Evolutionary conservation across 495 filamentous ascomycete species (phyloP).

Genomic region (Trichoderma virens): DNA sequence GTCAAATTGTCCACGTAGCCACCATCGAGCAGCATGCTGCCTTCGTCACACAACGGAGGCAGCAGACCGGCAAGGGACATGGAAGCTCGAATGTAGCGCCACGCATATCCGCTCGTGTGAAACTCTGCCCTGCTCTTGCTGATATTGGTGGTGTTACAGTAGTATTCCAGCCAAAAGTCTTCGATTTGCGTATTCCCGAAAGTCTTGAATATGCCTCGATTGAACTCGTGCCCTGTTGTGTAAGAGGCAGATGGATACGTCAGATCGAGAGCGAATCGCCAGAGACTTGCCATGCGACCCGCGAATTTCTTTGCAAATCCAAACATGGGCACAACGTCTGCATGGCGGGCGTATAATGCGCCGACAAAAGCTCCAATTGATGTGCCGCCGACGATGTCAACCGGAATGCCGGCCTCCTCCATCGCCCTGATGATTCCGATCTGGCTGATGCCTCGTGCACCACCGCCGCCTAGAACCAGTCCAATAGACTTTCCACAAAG

Average conservation of each 20-base stretch:
- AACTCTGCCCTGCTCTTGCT: constrained; percentile 80
- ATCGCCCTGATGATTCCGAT: constrained; percentile 90
- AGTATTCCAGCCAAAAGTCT: constrained; percentile 98
- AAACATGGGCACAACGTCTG: constrained; percentile 94
- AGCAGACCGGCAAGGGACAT: constrained; percentile 93
- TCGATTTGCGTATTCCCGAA: constrained; percentile 96
- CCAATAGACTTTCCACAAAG: constrained; percentile 93
- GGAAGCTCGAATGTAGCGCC: constrained; percentile 90
- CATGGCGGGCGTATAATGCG: constrained; percentile 89
- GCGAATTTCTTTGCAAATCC: constrained; percentile 95
- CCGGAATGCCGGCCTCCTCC: constrained; percentile 92
- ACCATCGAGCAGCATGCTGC: constrained; percentile 90
- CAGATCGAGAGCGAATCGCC: constrained; percentile 90
- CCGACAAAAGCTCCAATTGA: constrained; percentile 98
- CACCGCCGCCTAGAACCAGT: constrained; percentile 87
- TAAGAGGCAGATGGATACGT: constrained; percentile 94
- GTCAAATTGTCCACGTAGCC: constrained; percentile 97
- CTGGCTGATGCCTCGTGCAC: constrained; percentile 84
- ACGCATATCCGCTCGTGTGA: constrained; percentile 91
- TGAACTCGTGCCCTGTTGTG: constrained; percentile 98
- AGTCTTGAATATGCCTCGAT: constrained; percentile 97
- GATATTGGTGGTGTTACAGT: constrained; percentile 99
- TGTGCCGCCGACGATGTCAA: constrained; percentile 92
- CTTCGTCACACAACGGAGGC: constrained; percentile 92
- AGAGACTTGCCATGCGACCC: constrained; percentile 93